Percentiles rank a stretch among this genome's conserved stretches.
These are phyloP conservation scores for Candida silvicultrix DNA, from an alignment of 805 yeast genomes.

Conservation along the genomic window DNA sequence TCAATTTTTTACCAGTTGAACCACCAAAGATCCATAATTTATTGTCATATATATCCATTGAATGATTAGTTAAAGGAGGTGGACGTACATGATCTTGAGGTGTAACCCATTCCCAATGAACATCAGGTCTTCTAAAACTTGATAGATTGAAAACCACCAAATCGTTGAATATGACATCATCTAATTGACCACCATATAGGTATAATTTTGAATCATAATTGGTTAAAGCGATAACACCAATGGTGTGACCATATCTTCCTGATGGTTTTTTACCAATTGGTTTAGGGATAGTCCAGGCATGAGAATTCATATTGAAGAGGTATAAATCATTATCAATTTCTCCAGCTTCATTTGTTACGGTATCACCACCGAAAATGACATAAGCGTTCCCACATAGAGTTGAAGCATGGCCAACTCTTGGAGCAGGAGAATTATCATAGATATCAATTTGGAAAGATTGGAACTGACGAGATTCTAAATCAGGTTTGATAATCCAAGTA, in stretches of 20 bases:
- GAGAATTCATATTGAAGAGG: slow-evolving; percentile 72
- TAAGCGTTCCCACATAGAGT: slow-evolving; percentile 92
- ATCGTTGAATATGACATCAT: slow-evolving; percentile 76
- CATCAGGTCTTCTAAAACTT: slow-evolving; percentile 74
- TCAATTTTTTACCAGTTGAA: slow-evolving; percentile 64
- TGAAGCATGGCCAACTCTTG: slow-evolving; percentile 94
- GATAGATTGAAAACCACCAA: slow-evolving; percentile 82
- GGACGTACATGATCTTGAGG: slow-evolving; percentile 50
- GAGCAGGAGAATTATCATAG: slow-evolving; percentile 80
- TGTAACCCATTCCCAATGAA: slow-evolving; percentile 74
- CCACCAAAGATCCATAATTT: slow-evolving; percentile 91
- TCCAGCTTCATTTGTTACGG: slow-evolving; percentile 69
- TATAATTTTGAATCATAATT: slow-evolving; percentile 58
- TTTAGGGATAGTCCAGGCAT: slow-evolving; percentile 74
- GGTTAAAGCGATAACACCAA: slow-evolving; percentile 64
- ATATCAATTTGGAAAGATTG: slow-evolving; percentile 56
- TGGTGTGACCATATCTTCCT: slow-evolving; percentile 93
- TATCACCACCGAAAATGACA: slow-evolving; percentile 95
- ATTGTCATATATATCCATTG: slow-evolving; percentile 76
- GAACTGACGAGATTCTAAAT: slow-evolving; percentile 21
- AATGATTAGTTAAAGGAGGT: slow-evolving; percentile 86
- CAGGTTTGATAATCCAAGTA: slow-evolving; percentile 79
- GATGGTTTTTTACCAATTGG: slow-evolving; percentile 73
- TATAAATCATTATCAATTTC: slow-evolving; percentile 87
- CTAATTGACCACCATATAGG: slow-evolving; percentile 93